A percentile compares a stretch with the other conserved stretches of the same genome.
Evolutionary conservation across 2,329 filamentous ascomycete species (phyloP).

Genomic region (Paracoccidioides lutzii): DNA sequence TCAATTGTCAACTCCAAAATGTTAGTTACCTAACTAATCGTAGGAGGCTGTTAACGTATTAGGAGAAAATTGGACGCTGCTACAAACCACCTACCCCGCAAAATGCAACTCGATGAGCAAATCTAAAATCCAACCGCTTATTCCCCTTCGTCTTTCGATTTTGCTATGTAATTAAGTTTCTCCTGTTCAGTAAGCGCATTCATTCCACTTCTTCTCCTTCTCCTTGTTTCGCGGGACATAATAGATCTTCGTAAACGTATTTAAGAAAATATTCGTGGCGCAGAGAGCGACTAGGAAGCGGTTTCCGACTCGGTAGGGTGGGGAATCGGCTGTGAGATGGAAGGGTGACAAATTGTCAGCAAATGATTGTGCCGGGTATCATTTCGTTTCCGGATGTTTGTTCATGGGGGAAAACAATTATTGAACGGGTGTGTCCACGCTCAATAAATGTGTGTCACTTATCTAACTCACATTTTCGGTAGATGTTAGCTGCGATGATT

Average conservation of each 20-base stretch:
- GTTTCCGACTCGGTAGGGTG: constrained; percentile 41
- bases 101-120: constrained; percentile 16
- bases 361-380: too few species aligned
- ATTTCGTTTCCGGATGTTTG: too few species aligned
- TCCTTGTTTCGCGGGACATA: constrained; percentile 20
- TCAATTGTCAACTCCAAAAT: too few species aligned
- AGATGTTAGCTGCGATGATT: constrained; percentile 27
- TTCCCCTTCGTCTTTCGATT: constrained; percentile 22
- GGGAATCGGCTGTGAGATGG: constrained; percentile 27
- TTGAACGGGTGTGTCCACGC: too few species aligned
- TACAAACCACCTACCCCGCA: too few species aligned
- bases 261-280: constrained; percentile 33
- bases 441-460: background rate
- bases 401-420: too few species aligned
- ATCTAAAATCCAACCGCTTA: constrained; percentile 25
- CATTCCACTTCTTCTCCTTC: constrained; percentile 20
- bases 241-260: constrained; percentile 29
- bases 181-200: constrained; percentile 19
- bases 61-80: too few species aligned
- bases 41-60: too few species aligned
- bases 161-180: constrained; percentile 23
- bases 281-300: constrained; percentile 38
- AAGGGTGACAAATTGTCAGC: constrained; percentile 3
- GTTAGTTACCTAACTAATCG: too few species aligned
- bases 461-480: constrained; percentile 11